Base-by-base conservation (phyloP, 1,139 yeast genomes). In the Yamadazyma buinensis region DNA sequence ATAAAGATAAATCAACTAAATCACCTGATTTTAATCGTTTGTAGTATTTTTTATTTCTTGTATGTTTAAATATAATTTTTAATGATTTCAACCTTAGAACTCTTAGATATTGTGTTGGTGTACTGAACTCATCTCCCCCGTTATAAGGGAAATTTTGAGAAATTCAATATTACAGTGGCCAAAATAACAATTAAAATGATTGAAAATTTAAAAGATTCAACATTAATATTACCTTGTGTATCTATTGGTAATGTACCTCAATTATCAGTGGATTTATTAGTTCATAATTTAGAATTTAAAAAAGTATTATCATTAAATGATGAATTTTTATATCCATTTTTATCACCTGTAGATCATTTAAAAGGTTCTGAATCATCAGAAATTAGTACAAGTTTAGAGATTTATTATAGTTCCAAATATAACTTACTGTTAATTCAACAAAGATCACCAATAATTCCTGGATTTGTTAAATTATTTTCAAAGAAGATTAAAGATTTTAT, bases 231-330 rank as follows among this genome's bases (percentile, higher is more conserved):
- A 2, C 97, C 97, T 0, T 61, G 90, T 1, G 84, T 92, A 0
- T 80, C 96, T 3, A 74, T 87, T 13, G 97, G 95, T 5, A 92
- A 90, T 52, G 84, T 88, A 3, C 95, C 97, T 0, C 98, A 92
- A 55, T 64, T 90, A 35, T 63, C 94, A 0, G 61, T 77, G 5
- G 97, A 90, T 56, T 64, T 90, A 26, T 60, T 92, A 26, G 63
- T 88, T 13, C 84, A 83, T 48, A 79, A 84, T 2, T 61, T 72
- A 23, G 67, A 64, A 2, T 73, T 83, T 38, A 43, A 59, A 34
- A 72, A 71, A 31, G 64, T 81, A 5, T 77, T 75, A 5, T 55
- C 72, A 15, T 57, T 88, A 23, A 82, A 83, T 49, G 79, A 77
- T 34, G 55, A 64, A 4, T 76, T 68, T 47, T 57, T 88, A 17